phyloP scores from a whole-genome alignment of 371 early-diverging fungal genomes.

The Lichtheimia ramosa region DNA sequence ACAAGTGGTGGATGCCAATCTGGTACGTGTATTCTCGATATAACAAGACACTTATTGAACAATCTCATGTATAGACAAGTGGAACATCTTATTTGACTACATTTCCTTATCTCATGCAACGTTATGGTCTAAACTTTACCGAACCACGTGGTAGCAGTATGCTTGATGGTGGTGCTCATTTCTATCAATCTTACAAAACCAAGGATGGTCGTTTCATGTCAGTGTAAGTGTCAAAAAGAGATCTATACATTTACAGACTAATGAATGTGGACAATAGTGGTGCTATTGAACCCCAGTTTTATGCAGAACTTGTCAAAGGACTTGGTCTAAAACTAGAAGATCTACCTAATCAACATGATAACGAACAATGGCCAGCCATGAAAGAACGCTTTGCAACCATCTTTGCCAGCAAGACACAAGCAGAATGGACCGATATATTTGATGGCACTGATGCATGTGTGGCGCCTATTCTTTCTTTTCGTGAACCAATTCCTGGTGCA shows the following conservation, averaged over 20 bases:
- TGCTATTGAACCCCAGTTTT: conserved; percentile 75
- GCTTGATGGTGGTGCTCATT: conserved; percentile 74
- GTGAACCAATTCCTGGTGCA: conserved; percentile 36
- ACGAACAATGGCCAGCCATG: conserved; percentile 53
- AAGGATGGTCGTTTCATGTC: conserved; percentile 70
- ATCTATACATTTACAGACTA: not conserved
- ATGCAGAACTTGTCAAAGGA: conserved; percentile 54
- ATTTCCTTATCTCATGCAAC: conserved; percentile 61
- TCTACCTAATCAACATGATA: conserved; percentile 58
- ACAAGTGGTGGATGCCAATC: conserved; percentile 70
- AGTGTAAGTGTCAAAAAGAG: conserved; percentile 42
- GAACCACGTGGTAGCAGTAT: conserved; percentile 61
- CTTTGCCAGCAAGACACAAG: conserved; percentile 61
- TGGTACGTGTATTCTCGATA: conserved; percentile 45
- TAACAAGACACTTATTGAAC: not conserved
- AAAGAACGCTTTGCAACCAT: conserved; percentile 48
- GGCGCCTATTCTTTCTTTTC: conserved; percentile 64
- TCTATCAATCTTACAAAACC: conserved; percentile 72
- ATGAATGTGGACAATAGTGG: conserved; percentile 40
- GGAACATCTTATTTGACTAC: conserved; percentile 57
- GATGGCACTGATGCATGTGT: conserved; percentile 73
- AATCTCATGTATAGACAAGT: conserved; percentile 33
- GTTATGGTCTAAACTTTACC: conserved; percentile 55
- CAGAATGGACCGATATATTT: conserved; percentile 71
- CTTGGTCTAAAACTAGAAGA: conserved; percentile 42